Percentiles rank a stretch among this genome's conserved stretches.
Evolutionary conservation across 2,329 filamentous ascomycete genomes (phyloP).

Genomic region (Nemania diffusa): DNA sequence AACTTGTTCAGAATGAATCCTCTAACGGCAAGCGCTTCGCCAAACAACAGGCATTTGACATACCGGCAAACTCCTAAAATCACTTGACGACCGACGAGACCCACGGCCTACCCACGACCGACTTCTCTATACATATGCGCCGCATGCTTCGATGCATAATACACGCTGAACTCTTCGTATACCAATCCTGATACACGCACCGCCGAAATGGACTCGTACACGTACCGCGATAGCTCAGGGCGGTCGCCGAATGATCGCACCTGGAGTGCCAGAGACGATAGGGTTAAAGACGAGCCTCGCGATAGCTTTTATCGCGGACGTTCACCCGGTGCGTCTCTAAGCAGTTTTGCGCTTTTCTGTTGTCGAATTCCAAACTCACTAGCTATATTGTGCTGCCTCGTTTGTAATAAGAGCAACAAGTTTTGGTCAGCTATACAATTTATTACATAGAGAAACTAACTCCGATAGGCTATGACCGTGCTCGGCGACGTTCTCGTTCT

Average conservation of each 20-base stretch:
- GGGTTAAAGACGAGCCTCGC: constrained; percentile 62
- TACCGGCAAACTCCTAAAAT: constrained; percentile 39
- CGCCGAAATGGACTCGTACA: constrained; percentile 64
- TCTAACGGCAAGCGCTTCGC: constrained; percentile 67
- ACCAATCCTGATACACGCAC: constrained; percentile 25
- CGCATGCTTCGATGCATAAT: constrained; percentile 19
- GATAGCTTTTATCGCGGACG: constrained; percentile 73
- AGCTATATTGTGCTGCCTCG: background rate
- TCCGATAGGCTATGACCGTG: constrained; percentile 64
- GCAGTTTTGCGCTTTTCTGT: constrained; percentile 21
- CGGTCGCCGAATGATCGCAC: constrained; percentile 65
- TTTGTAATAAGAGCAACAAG: background rate
- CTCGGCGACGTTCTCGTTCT: constrained; percentile 75
- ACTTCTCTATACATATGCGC: constrained; percentile 38
- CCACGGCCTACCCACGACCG: constrained; percentile 36
- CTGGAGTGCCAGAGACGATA: constrained; percentile 64
- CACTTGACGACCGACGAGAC: constrained; percentile 44
- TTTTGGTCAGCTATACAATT: background rate
- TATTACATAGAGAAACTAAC: constrained; percentile 37
- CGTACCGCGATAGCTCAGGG: constrained; percentile 62
- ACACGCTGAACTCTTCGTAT: constrained; percentile 1
- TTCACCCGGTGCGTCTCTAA: constrained; percentile 72
- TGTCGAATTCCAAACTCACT: constrained; percentile 31
- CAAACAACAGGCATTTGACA: constrained; percentile 58
- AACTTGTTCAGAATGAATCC: constrained; percentile 57